Evolutionary conservation across 371 early-diverging fungal genomes (phyloP).

Genomic region (Apophysomyces sp.): DNA sequence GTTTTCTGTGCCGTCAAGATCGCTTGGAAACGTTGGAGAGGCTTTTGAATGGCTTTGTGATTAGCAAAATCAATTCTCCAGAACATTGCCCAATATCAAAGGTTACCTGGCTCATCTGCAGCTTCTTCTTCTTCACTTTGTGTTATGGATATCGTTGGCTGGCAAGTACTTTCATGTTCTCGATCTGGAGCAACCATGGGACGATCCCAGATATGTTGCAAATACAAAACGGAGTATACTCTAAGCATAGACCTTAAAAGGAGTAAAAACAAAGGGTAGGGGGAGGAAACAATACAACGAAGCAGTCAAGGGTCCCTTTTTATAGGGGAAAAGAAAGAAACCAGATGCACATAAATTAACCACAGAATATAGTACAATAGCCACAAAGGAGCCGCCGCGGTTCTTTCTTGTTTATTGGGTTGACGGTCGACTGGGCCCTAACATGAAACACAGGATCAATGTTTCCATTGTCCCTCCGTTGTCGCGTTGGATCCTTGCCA

Average conservation of each 20-base stretch:
- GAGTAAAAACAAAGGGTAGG: neutral
- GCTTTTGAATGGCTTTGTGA: neutral
- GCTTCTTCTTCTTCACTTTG: neutral
- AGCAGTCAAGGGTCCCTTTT: neutral
- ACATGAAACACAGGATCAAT: neutral
- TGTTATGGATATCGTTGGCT: neutral
- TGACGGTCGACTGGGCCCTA: neutral
- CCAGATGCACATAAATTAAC: neutral
- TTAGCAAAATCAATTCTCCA: neutral
- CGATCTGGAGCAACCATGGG: neutral
- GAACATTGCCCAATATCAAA: neutral
- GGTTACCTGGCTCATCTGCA: neutral
- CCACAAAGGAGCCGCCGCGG: neutral
- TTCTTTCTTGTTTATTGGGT: neutral
- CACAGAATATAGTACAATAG: neutral
- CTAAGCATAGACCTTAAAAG: conserved; percentile 8
- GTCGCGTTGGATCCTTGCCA: neutral
- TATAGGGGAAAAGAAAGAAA: neutral
- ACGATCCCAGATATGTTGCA: conserved; percentile 19
- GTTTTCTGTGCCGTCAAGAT: neutral
- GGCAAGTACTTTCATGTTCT: neutral
- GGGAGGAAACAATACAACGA: neutral
- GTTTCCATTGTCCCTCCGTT: neutral
- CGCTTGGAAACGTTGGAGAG: neutral
- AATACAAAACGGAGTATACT: conserved; percentile 11